Evolutionary conservation across 192 early-diverging fungal genomes (phyloP).

Genomic region (Glomus cerebriforme): DNA sequence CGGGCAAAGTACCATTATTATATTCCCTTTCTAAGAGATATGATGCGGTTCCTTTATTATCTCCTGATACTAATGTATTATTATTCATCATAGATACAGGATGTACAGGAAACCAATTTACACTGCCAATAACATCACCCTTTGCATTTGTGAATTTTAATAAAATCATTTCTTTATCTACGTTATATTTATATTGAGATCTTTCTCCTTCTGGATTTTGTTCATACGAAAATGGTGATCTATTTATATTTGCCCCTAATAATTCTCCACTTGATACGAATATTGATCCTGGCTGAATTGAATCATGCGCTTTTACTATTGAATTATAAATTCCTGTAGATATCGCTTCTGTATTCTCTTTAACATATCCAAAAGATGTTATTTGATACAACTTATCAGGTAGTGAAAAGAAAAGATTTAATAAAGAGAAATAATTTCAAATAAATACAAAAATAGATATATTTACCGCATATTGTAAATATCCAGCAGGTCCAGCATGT

Average conservation of each 20-base stretch:
- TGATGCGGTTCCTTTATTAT: slow-evolving; percentile 42
- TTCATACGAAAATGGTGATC: slow-evolving; percentile 36
- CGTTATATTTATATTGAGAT: slow-evolving; percentile 32
- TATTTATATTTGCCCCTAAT: slow-evolving; percentile 37
- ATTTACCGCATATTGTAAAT: slow-evolving; percentile 38
- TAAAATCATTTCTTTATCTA: slow-evolving; percentile 39
- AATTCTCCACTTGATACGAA: slow-evolving; percentile 30
- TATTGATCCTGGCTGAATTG: slow-evolving; percentile 25
- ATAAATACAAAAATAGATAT: background rate
- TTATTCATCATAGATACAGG: slow-evolving; percentile 38
- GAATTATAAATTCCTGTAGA: slow-evolving; percentile 34
- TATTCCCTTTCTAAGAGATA: slow-evolving; percentile 33
- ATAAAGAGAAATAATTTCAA: no score
- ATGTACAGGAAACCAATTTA: slow-evolving; percentile 43
- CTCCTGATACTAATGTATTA: slow-evolving; percentile 36
- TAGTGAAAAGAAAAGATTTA: background rate
- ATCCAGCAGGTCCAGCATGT: slow-evolving; percentile 39
- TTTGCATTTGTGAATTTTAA: slow-evolving; percentile 29
- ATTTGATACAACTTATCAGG: background rate
- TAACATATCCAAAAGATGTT: slow-evolving; percentile 32
- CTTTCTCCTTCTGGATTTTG: slow-evolving; percentile 36
- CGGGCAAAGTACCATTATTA: slow-evolving; percentile 32
- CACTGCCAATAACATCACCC: slow-evolving; percentile 27
- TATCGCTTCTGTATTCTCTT: slow-evolving; percentile 35
- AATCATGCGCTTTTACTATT: slow-evolving; percentile 36